Percentiles rank a stretch among this genome's conserved stretches.
Evolutionary conservation across 441 rosid species (phyloP).

Genomic region (Manihot esculenta): DNA sequence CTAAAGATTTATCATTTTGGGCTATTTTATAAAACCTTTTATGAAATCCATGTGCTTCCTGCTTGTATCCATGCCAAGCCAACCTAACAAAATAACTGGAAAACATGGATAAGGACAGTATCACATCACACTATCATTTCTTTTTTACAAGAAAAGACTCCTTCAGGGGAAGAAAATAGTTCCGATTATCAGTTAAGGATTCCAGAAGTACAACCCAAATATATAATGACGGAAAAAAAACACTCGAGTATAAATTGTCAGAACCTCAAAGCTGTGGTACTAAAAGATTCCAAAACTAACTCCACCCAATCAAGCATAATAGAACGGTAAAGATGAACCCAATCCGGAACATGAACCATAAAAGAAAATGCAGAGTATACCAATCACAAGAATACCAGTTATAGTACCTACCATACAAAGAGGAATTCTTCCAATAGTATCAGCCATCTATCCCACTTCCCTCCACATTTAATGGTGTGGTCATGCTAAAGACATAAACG

Average conservation of each 20-base stretch:
- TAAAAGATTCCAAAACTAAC: not conserved
- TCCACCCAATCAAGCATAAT: not conserved
- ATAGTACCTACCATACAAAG: no score
- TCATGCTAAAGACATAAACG: no score
- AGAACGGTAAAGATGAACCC: not conserved
- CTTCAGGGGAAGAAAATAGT: not conserved
- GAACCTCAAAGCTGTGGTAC: not conserved
- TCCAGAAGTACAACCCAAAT: not conserved
- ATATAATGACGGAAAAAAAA: no score
- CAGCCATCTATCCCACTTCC: no score
- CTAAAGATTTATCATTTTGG: not conserved
- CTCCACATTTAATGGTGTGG: no score
- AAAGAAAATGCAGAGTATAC: no score
- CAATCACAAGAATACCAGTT: no score
- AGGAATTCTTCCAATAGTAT: no score
- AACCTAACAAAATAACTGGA: conserved; percentile 3
- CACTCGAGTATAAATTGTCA: not conserved
- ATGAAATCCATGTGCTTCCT: not conserved
- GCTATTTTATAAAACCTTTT: no score
- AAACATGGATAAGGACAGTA: not conserved
- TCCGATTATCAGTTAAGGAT: not conserved
- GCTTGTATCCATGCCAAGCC: not conserved
- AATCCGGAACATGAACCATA: no score
- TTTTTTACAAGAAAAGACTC: not conserved
- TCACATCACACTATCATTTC: not conserved